These are phyloP conservation scores for Pulveroboletus sp. DNA, from an alignment of 768 basidiomycete species.

Conservation along the genomic window DNA sequence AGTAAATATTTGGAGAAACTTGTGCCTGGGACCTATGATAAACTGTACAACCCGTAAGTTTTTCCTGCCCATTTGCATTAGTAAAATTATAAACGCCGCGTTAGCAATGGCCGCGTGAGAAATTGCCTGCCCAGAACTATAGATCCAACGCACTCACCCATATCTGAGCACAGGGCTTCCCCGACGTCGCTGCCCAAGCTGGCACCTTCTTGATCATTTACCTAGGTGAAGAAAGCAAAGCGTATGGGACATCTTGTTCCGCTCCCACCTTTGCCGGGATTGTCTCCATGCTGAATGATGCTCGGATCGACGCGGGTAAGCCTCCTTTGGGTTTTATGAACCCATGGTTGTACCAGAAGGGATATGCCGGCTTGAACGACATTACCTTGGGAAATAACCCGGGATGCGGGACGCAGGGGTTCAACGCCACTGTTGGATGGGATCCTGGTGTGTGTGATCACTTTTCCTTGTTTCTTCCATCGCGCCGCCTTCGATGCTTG, in stretches of 20 bases:
- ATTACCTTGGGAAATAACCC: constrained; percentile 56
- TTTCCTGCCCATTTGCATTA: too few species aligned
- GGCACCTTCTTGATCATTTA: constrained; percentile 47
- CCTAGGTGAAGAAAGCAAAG: constrained; percentile 34
- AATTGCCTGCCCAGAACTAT: too few species aligned
- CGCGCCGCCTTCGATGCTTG: too few species aligned
- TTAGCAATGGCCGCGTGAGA: too few species aligned
- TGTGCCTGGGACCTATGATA: constrained; percentile 48
- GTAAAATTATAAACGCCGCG: too few species aligned
- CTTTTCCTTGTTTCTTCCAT: too few species aligned
- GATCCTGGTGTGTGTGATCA: constrained; percentile 46
- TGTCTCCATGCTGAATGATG: constrained; percentile 67
- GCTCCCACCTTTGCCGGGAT: too few species aligned
- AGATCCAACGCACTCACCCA: too few species aligned
- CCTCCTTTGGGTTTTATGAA: too few species aligned
- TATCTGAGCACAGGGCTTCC: constrained; percentile 41
- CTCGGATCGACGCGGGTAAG: constrained; percentile 42
- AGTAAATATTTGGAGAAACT: constrained; percentile 43
- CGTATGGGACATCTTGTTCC: constrained; percentile 66
- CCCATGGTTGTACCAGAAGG: too few species aligned
- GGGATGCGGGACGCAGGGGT: too few species aligned
- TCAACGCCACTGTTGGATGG: constrained; percentile 55
- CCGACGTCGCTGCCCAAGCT: constrained; percentile 67
- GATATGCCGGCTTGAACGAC: constrained; percentile 46
- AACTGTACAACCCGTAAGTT: constrained; percentile 61